Evolutionary conservation across 2,329 filamentous ascomycete species (phyloP).

Genomic region (Chaetomium sp.): DNA sequence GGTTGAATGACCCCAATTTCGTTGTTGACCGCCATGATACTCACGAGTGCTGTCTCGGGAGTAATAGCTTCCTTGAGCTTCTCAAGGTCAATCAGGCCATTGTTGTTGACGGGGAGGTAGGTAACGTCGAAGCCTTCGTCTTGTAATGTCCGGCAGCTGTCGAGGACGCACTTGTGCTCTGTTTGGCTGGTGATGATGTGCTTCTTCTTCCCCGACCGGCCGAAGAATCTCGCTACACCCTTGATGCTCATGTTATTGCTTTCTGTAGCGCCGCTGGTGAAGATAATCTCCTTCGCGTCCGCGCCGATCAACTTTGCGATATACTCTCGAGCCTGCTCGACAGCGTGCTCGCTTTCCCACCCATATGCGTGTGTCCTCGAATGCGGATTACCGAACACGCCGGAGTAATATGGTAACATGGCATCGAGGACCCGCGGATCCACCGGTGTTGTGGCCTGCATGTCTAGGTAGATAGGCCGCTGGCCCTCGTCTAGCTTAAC

Average conservation of each 20-base stretch:
- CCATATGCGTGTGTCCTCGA: conserved; percentile 96
- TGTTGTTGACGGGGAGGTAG: conserved; percentile 85
- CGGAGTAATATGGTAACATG: conserved; percentile 92
- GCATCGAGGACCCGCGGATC: conserved; percentile 92
- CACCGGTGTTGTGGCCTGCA: conserved; percentile 93
- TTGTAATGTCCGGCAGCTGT: conserved; percentile 93
- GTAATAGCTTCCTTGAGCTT: conserved; percentile 83
- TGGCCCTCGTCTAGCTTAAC: conserved; percentile 89
- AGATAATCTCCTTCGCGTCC: conserved; percentile 96
- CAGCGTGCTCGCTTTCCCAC: conserved; percentile 94
- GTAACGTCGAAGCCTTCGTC: conserved; percentile 95
- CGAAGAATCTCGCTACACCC: conserved; percentile 93
- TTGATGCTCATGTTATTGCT: conserved; percentile 99
- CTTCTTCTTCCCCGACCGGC: conserved; percentile 89
- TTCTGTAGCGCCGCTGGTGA: conserved; percentile 95
- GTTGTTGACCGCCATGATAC: conserved; percentile 99
- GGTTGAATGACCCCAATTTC: conserved; percentile 99
- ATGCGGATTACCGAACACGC: conserved; percentile 93
- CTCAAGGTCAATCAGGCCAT: conserved; percentile 78
- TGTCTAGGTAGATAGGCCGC: conserved; percentile 93
- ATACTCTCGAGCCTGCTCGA: conserved; percentile 78
- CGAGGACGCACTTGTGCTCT: conserved; percentile 97
- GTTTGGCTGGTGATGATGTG: conserved; percentile 97
- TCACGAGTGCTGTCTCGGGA: conserved; percentile 86
- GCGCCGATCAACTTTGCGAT: conserved; percentile 85